These are phyloP conservation scores for Papilionanthe hybrid DNA, from an alignment of 116 monocot species.

Conservation along the genomic window DNA sequence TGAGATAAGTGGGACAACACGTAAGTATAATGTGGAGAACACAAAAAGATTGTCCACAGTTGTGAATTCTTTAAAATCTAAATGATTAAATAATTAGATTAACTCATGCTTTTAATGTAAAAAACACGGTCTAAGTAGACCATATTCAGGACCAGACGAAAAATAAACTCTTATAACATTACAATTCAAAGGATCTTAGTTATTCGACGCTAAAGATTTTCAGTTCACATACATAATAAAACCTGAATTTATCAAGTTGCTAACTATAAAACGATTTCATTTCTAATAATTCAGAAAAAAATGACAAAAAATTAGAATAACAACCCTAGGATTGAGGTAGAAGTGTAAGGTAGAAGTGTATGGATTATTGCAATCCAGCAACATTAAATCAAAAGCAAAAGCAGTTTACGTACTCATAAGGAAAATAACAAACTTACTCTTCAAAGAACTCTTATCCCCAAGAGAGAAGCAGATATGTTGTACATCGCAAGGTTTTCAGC, in stretches of 20 bases:
- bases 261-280: background rate
- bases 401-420: background rate
- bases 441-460: constrained; percentile 76
- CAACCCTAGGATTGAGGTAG: background rate
- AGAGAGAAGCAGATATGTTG: constrained; percentile 55
- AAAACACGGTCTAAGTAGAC: background rate
- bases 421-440: constrained; percentile 48
- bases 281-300: background rate
- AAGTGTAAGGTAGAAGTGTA: no score
- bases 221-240: background rate
- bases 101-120: background rate
- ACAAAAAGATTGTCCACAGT: background rate
- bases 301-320: background rate
- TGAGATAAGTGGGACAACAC: background rate
- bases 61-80: background rate
- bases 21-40: background rate
- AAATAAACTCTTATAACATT: background rate
- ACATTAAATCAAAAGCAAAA: background rate
- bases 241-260: background rate
- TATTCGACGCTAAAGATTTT: background rate
- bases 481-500: constrained; percentile 49
- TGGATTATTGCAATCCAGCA: background rate
- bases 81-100: background rate
- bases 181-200: background rate
- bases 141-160: background rate